These are phyloP conservation scores for Cryptosporidium sp. DNA, from an alignment of 169 alveolate species.

Conservation along the genomic window DNA sequence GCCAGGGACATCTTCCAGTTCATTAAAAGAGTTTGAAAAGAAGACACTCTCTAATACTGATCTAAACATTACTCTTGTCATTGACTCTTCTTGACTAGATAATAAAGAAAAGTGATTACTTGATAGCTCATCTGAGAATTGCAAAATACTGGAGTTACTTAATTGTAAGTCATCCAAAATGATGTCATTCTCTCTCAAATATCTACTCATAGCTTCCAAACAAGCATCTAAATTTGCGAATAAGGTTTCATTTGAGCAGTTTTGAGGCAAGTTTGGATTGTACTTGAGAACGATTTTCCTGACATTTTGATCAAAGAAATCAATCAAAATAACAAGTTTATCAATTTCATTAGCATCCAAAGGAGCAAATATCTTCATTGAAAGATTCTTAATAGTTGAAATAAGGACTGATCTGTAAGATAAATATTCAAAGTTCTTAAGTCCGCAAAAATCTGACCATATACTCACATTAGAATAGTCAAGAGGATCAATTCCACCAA, in stretches of 20 bases:
- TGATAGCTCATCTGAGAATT: neutral
- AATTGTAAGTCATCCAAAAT: neutral
- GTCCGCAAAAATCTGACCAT: conserved; percentile 31
- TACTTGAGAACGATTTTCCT: neutral
- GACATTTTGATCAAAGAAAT: conserved; percentile 28
- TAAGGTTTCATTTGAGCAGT: conserved; percentile 1
- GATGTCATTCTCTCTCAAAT: neutral
- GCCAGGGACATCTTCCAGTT: neutral
- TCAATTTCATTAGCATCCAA: neutral
- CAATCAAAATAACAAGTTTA: neutral
- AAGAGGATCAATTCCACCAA: neutral
- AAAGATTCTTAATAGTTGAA: conserved; percentile 2
- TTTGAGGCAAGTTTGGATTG: neutral
- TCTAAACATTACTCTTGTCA: neutral
- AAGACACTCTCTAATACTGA: conserved; percentile 5
- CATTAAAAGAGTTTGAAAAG: neutral
- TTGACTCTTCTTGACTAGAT: neutral
- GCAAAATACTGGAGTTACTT: neutral
- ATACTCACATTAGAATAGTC: neutral
- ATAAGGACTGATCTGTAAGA: neutral
- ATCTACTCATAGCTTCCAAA: conserved; percentile 1
- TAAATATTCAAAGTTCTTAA: neutral
- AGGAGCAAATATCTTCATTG: neutral
- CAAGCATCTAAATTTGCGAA: conserved; percentile 3
- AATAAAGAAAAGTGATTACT: conserved; percentile 5